Conservation (phyloP, 2,329 filamentous ascomycete genomes). For the Aspergillus persii region DNA sequence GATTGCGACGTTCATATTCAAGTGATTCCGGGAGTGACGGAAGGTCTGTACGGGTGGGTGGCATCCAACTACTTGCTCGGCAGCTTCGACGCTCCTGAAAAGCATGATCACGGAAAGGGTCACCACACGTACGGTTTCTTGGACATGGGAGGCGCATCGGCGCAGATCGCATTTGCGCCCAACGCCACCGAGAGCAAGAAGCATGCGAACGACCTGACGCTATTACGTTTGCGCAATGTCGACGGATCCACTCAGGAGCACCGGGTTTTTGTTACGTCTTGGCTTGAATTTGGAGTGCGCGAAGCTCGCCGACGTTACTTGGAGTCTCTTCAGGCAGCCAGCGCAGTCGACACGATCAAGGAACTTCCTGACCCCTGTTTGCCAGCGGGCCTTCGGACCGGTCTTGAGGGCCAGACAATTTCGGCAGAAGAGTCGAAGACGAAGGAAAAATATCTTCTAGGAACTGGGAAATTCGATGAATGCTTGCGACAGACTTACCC, state of each 20-base stretch:
- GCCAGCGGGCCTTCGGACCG: constrained; percentile 71
- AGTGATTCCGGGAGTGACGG: constrained; percentile 92
- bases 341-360: constrained; percentile 54
- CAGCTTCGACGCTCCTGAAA: constrained; percentile 74
- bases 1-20: constrained; percentile 88
- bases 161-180: constrained; percentile 95
- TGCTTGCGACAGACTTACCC: constrained; percentile 81
- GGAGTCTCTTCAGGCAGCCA: constrained; percentile 68
- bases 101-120: constrained; percentile 76
- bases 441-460: constrained; percentile 60
- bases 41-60: constrained; percentile 96
- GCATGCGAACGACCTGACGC: constrained; percentile 83
- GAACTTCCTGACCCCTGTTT: constrained; percentile 91
- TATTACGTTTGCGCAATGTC: constrained; percentile 79
- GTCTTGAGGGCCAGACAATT: constrained; percentile 63
- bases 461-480: constrained; percentile 83
- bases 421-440: constrained; percentile 41
- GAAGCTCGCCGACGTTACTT: constrained; percentile 84
- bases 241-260: constrained; percentile 77
- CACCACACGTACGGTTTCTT: constrained; percentile 97
- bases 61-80: constrained; percentile 93
- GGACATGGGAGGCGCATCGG: constrained; percentile 97
- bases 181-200: constrained; percentile 87
- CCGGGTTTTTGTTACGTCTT: constrained; percentile 90
- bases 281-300: constrained; percentile 96